These are phyloP conservation scores for Bothriochloa decipiens DNA, from an alignment of 176 grass and related monocot species.

Conservation along the genomic window DNA sequence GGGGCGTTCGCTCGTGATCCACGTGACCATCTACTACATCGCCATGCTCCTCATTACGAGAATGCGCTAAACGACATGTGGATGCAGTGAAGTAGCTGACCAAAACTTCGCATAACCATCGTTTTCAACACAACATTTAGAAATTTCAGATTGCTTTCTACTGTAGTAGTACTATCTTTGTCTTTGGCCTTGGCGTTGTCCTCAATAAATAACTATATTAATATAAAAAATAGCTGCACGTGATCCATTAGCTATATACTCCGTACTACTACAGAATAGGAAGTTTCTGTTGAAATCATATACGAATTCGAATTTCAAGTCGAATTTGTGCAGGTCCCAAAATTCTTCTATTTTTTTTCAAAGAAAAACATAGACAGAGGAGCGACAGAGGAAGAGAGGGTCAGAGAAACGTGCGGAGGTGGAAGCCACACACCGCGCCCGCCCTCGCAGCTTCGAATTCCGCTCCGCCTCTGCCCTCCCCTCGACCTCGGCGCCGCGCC, in stretches of 20 bases:
- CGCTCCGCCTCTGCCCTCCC: not conserved
- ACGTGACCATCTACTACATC: not conserved
- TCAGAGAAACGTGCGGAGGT: constrained; percentile 34
- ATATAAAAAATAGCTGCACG: not conserved
- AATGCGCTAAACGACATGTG: not conserved
- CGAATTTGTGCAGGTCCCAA: not conserved
- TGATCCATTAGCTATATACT: not conserved
- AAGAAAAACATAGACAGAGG: not conserved
- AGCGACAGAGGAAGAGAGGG: not conserved
- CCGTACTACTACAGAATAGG: too few relatives aligned
- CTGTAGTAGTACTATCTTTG: too few relatives aligned
- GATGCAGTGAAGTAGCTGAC: not conserved
- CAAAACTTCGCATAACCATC: not conserved
- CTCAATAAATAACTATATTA: too few relatives aligned
- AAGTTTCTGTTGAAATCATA: not conserved
- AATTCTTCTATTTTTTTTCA: too few relatives aligned
- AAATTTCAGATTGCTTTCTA: not conserved
- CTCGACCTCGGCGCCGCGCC: not conserved
- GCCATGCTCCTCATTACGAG: too few relatives aligned
- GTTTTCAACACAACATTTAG: not conserved
- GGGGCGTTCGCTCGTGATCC: not conserved
- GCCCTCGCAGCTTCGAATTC: constrained; percentile 34
- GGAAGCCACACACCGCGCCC: constrained; percentile 21
- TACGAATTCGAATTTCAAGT: not conserved
- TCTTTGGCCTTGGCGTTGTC: too few relatives aligned